Base-by-base conservation (phyloP, 345 rosid species). In the Brassica juncea region DNA sequence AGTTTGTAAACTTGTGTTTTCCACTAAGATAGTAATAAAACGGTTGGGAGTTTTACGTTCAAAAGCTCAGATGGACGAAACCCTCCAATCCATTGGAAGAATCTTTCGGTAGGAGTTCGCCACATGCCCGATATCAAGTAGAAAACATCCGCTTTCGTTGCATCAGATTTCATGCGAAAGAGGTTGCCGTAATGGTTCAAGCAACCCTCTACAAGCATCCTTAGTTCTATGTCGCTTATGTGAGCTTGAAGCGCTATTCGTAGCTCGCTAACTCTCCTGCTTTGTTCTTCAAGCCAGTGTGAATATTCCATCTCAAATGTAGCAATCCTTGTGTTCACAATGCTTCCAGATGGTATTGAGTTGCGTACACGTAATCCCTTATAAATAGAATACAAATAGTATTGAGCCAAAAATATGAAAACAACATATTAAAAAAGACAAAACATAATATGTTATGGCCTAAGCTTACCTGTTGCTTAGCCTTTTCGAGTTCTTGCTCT, bases 71-170 rank as follows among this genome's bases (percentile, higher is more conserved):
- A 94, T 15, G 98, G 98, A 23, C 98, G 94, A 61, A 92, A 94
- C 8, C 97, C 97, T 69, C 96, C 98, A 31, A 92, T 92, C 94
- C 97, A 94, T 34, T 87, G 92, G 62, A 89, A 92, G 54, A 94
- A 89, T 34, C 91, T 86, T 58, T 94, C 97, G 0, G 89, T 85
- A 7, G 92, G 83, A 10, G 94, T 94, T 77, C 91, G 81, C 98
- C 98, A 91, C 47, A 80, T 89, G 23, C 98, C 97, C 0, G 97
- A 94, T 61, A 90, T 84, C 82, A 94, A 76, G 84, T 88, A 89
- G 87, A 93, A 90, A 81, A 93, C 92, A 79, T 93, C 98, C 4
- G 86, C 92, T 83, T 82, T 93, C 0, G 98, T 91, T 34, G 89
- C 95, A 54, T 85, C 87, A 4, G 88, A 86, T 80, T 93, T 93